phyloP scores from a whole-genome alignment of 768 basidiomycete species.

The Neoboletus subvelutipes region DNA sequence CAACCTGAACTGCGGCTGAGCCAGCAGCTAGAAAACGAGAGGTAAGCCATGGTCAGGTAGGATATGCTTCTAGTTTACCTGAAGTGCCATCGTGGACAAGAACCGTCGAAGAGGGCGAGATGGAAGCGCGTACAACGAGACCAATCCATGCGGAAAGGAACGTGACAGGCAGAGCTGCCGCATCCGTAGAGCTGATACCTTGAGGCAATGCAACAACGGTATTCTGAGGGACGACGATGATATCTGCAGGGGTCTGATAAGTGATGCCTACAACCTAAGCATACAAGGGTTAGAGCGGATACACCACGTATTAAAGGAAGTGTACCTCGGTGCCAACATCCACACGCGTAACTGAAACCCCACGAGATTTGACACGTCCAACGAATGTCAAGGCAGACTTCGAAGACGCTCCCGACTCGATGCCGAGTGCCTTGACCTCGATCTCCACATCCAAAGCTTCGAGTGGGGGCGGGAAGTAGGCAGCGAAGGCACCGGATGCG shows the following conservation, averaged over 20 bases:
- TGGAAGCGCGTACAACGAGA: slow-evolving; percentile 17
- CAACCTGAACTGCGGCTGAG: slow-evolving; percentile 27
- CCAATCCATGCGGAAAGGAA: slow-evolving; percentile 32
- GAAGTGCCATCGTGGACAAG: slow-evolving; percentile 29
- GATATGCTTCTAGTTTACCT: slow-evolving; percentile 6
- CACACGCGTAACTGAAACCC: slow-evolving; percentile 1
- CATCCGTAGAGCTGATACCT: slow-evolving; percentile 16
- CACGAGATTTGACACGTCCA: slow-evolving; percentile 20
- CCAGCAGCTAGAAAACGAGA: slow-evolving; percentile 17
- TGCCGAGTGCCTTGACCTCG: slow-evolving; percentile 16
- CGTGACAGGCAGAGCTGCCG: slow-evolving; percentile 20
- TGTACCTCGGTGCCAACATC: slow-evolving; percentile 12
- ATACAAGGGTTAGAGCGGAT: neutral
- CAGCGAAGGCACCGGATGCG: slow-evolving; percentile 12
- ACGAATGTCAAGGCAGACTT: slow-evolving; percentile 19
- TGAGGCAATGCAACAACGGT: slow-evolving; percentile 14
- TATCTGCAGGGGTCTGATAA: slow-evolving; percentile 15
- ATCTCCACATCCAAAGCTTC: slow-evolving; percentile 21
- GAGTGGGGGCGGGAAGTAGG: slow-evolving; percentile 21
- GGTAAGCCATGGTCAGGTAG: neutral
- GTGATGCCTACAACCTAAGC: slow-evolving; percentile 21
- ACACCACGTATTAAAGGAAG: neutral
- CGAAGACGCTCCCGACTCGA: slow-evolving; percentile 1
- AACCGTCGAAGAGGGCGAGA: slow-evolving; percentile 23
- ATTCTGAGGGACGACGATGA: slow-evolving; percentile 15